phyloP scores from a whole-genome alignment of 768 basidiomycete genomes.

The Auriscalpium microsporum region DNA sequence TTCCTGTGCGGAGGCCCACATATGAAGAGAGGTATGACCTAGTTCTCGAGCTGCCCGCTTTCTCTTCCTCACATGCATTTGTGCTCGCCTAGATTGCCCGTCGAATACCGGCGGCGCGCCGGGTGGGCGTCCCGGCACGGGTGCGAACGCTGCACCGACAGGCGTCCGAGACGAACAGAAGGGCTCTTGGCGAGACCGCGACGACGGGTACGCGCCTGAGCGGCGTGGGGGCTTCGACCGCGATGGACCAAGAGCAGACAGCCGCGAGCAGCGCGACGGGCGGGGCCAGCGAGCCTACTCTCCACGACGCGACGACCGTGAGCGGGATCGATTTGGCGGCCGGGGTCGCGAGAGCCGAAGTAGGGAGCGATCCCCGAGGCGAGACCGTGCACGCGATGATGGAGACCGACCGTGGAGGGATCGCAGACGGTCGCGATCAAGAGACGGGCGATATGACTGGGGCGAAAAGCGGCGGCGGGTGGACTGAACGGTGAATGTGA shows the following conservation, averaged over 20 bases:
- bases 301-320: conserved; percentile 4
- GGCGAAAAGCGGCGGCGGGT: conserved; percentile 28
- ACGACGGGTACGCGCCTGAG: conserved; percentile 8
- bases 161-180: conserved; percentile 16
- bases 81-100: conserved; percentile 25
- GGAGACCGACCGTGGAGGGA: conserved; percentile 11
- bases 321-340: neutral
- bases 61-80: neutral
- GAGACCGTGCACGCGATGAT: conserved; percentile 18
- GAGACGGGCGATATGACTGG: conserved; percentile 15
- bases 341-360: conserved; percentile 4
- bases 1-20: conserved; percentile 94
- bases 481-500: conserved; percentile 13
- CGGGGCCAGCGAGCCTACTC: conserved; percentile 8
- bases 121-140: conserved; percentile 20
- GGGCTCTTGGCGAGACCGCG: conserved; percentile 16
- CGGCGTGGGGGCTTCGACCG: neutral
- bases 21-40: conserved; percentile 67
- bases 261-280: conserved; percentile 8
- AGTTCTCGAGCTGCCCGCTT: neutral
- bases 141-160: conserved; percentile 23
- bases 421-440: conserved; percentile 23
- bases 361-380: conserved; percentile 8
- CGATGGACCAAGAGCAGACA: neutral
- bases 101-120: conserved; percentile 23